Conservation (phyloP, 805 yeast genomes). For the Wickerhamomyces mucosus region DNA sequence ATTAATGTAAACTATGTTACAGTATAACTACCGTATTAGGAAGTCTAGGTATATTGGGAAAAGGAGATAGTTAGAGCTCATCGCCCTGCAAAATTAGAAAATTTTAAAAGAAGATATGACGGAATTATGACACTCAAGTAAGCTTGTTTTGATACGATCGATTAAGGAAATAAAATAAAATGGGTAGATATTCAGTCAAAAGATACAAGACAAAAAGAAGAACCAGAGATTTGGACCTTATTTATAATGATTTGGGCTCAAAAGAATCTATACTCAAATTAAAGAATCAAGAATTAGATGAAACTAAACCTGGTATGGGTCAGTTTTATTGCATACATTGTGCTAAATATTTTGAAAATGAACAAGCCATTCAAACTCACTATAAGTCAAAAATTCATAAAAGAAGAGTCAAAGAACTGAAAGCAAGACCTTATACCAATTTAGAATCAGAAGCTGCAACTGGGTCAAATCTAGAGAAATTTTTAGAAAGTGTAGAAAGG, state of each 20-base stretch:
- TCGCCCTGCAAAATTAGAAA: slow-evolving; percentile 1
- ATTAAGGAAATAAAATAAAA: slow-evolving; percentile 20
- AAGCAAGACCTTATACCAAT: slow-evolving; percentile 73
- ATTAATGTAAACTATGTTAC: slow-evolving; percentile 1
- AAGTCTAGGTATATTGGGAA: slow-evolving; percentile 1
- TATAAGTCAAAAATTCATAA: slow-evolving; percentile 72
- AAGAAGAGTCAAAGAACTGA: slow-evolving; percentile 71
- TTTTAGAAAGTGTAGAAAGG: slow-evolving; percentile 51
- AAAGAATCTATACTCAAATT: slow-evolving; percentile 54
- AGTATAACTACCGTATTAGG: slow-evolving; percentile 2
- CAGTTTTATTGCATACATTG: slow-evolving; percentile 93
- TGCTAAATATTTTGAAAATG: slow-evolving; percentile 83
- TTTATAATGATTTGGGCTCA: slow-evolving; percentile 63
- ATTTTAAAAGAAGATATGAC: not conserved
- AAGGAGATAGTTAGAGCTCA: too few species aligned
- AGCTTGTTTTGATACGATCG: too few species aligned
- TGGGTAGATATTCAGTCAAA: slow-evolving; percentile 85
- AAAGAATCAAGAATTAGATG: slow-evolving; percentile 80
- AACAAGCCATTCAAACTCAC: slow-evolving; percentile 64
- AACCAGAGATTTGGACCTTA: slow-evolving; percentile 75
- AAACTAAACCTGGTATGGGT: slow-evolving; percentile 87
- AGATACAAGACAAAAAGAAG: slow-evolving; percentile 87
- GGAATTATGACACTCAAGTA: not conserved
- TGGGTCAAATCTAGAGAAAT: slow-evolving; percentile 66
- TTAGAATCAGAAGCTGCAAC: slow-evolving; percentile 88